Percentiles rank a stretch among this genome's conserved stretches.
Evolutionary conservation across 192 early-diverging fungal species (phyloP).

Genomic region (Lobosporangium transversale): DNA sequence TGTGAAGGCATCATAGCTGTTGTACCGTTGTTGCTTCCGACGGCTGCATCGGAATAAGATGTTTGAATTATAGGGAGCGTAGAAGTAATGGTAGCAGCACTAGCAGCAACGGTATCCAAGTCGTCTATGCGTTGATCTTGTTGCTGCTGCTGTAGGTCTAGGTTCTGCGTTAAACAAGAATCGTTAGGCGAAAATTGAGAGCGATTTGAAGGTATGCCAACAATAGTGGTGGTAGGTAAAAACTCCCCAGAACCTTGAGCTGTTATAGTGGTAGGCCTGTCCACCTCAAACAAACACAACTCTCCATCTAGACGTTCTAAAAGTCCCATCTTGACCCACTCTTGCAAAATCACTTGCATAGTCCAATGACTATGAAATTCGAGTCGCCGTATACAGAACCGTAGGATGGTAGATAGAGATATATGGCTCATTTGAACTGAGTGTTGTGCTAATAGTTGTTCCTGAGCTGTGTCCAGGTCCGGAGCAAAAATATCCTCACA

Average conservation of each 20-base stretch:
- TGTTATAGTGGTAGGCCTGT: too few species aligned
- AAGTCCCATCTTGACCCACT: constrained; percentile 64
- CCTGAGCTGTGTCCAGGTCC: constrained; percentile 12
- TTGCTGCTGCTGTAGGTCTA: neutral
- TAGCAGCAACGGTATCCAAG: neutral
- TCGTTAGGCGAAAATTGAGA: neutral
- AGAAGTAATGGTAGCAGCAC: neutral
- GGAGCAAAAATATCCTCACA: constrained; percentile 27
- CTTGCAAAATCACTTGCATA: constrained; percentile 57
- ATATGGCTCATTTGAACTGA: constrained; percentile 20
- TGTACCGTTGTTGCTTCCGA: neutral
- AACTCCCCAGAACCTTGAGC: neutral
- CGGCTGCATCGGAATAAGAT: constrained; percentile 14
- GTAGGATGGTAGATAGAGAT: constrained; percentile 15
- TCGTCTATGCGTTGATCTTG: too few species aligned
- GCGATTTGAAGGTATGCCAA: neutral
- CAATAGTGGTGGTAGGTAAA: neutral
- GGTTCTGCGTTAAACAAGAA: neutral
- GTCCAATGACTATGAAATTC: constrained; percentile 47
- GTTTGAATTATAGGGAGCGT: constrained; percentile 19
- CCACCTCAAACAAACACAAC: constrained; percentile 26
- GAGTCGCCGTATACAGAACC: constrained; percentile 40
- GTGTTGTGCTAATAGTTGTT: constrained; percentile 13
- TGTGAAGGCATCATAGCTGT: neutral
- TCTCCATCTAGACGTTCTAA: constrained; percentile 63